Conservation (phyloP, 139 green algal genomes). For the Chlorella sp. region DNA sequence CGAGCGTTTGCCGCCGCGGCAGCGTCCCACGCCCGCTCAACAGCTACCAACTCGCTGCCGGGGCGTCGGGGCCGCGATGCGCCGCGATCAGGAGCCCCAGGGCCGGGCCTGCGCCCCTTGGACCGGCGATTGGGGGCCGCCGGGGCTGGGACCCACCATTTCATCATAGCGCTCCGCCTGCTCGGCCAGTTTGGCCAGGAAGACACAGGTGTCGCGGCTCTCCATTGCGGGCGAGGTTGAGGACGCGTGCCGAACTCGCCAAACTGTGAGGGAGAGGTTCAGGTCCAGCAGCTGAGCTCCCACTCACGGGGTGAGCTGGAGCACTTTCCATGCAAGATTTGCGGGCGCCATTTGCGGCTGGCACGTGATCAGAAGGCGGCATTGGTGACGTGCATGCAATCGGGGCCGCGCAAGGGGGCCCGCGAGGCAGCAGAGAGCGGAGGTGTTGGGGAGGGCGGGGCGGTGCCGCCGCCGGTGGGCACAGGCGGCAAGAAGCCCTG, state of each 20-base stretch:
- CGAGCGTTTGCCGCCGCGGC: neutral
- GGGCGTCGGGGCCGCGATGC: neutral
- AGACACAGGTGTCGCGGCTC: slow-evolving; percentile 25
- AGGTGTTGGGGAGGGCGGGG: too few relatives aligned
- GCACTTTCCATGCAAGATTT: neutral
- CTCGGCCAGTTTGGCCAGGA: slow-evolving; percentile 96
- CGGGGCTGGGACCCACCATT: slow-evolving; percentile 68
- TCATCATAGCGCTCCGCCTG: slow-evolving; percentile 98
- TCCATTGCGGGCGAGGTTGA: neutral
- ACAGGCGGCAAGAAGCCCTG: too few relatives aligned
- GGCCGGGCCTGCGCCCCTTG: neutral
- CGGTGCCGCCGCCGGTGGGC: too few relatives aligned
- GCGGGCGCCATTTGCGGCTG: neutral
- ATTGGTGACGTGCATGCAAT: neutral
- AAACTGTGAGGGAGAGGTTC: neutral
- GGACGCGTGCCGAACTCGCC: neutral
- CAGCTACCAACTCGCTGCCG: slow-evolving; percentile 15
- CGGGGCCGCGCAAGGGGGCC: too few relatives aligned
- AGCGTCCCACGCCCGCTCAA: slow-evolving; percentile 8
- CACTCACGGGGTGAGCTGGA: neutral
- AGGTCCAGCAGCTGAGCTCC: neutral
- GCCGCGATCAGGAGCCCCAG: neutral
- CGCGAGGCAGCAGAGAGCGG: too few relatives aligned
- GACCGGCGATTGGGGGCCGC: neutral
- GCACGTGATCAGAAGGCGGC: neutral